These are phyloP conservation scores for Xylariaceae sp. DNA, from an alignment of 2,329 filamentous ascomycete genomes.

Conservation along the genomic window DNA sequence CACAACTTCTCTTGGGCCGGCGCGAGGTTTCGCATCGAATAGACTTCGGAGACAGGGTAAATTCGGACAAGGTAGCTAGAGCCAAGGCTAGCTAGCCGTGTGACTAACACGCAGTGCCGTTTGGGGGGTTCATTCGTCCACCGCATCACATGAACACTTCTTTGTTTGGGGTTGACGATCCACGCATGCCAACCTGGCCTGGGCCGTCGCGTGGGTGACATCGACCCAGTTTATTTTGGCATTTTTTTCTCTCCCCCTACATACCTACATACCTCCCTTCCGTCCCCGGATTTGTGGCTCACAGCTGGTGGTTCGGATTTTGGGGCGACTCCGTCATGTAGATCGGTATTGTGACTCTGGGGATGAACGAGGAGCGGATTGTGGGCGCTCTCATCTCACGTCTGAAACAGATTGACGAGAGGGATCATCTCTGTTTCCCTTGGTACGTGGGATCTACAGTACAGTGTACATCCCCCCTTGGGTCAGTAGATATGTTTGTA, in stretches of 20 bases:
- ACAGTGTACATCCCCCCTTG: neutral
- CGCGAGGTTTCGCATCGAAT: neutral
- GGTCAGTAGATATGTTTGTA: neutral
- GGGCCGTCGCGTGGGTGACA: too few relatives aligned
- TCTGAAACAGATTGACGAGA: neutral
- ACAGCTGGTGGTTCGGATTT: neutral
- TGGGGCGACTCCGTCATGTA: neutral
- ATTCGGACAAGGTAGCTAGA: neutral
- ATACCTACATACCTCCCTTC: neutral
- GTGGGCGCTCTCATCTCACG: neutral
- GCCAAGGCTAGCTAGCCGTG: neutral
- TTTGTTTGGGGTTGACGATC: neutral
- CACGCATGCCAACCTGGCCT: too few relatives aligned
- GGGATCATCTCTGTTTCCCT: neutral
- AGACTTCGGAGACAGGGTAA: neutral
- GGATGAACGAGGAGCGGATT: neutral
- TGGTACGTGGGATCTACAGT: neutral
- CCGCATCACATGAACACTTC: neutral
- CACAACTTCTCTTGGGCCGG: neutral
- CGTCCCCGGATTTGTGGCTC: neutral
- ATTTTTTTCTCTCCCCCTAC: neutral
- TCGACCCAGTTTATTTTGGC: neutral
- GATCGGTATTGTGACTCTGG: neutral
- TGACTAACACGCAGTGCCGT: neutral
- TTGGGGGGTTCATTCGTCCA: neutral